A percentile compares a stretch with the other conserved stretches of the same genome.
These are phyloP conservation scores for Stenocarpella maydis DNA, from an alignment of 2,329 filamentous ascomycete genomes.

Conservation along the genomic window DNA sequence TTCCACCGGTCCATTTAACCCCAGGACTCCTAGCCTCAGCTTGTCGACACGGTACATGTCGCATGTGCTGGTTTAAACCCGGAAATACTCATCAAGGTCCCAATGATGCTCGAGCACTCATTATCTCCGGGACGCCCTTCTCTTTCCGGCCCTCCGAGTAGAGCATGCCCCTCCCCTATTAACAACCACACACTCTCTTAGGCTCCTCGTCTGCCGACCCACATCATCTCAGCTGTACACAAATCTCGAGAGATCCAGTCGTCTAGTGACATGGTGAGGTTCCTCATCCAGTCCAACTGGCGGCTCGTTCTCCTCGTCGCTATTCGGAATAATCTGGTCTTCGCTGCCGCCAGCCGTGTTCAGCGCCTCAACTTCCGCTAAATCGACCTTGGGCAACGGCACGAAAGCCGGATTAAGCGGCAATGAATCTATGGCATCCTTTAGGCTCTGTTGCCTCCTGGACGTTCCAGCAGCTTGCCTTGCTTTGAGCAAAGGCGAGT, in stretches of 20 bases:
- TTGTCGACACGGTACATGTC: background rate
- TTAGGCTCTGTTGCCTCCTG: conserved; percentile 38
- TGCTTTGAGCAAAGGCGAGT: conserved; percentile 39
- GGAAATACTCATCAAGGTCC: conserved; percentile 25
- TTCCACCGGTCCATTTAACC: background rate
- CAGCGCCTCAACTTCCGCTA: conserved; percentile 61
- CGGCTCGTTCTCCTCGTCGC: conserved; percentile 55
- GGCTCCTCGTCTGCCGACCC: background rate
- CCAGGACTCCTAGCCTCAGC: background rate
- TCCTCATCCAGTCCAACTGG: background rate
- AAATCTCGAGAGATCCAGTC: conserved; percentile 60
- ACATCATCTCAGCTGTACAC: conserved; percentile 45
- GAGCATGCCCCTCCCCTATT: background rate
- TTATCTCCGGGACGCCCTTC: background rate
- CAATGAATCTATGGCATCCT: conserved; percentile 45
- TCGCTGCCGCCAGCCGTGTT: conserved; percentile 61
- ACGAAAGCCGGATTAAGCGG: conserved; percentile 63
- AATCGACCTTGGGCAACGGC: conserved; percentile 62
- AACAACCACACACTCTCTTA: background rate
- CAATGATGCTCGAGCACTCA: conserved; percentile 24
- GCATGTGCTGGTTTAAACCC: conserved; percentile 2
- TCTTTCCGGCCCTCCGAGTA: background rate
- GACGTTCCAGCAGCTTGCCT: conserved; percentile 38
- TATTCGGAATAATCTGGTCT: conserved; percentile 63
- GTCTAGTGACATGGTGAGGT: conserved; percentile 34